Evolutionary conservation across 495 filamentous ascomycete species (phyloP).

Genomic region (Penicillium psychrofluorescens): DNA sequence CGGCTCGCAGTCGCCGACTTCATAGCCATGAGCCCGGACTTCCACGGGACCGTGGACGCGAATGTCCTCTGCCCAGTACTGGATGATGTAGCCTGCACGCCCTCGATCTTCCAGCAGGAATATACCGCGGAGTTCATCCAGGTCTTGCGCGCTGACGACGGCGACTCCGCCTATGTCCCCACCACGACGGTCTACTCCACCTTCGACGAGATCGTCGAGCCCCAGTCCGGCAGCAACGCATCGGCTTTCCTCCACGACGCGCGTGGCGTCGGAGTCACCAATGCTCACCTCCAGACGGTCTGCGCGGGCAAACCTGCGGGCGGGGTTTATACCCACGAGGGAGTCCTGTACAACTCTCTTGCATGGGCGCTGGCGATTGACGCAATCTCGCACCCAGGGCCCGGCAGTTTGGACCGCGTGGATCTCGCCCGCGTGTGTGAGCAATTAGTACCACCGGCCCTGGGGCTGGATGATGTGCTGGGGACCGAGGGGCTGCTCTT

Average conservation of each 20-base stretch:
- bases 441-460: constrained; percentile 16
- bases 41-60: constrained; percentile 33
- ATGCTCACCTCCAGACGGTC: constrained; percentile 35
- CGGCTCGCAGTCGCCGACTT: constrained; percentile 26
- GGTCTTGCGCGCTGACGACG: constrained; percentile 26
- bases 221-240: constrained; percentile 28
- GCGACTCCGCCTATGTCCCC: constrained; percentile 43
- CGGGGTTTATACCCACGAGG: constrained; percentile 36
- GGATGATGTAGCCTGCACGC: constrained; percentile 16
- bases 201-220: constrained; percentile 41
- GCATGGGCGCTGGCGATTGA: constrained; percentile 35
- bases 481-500: constrained; percentile 24
- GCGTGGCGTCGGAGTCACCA: constrained; percentile 33
- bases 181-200: constrained; percentile 40
- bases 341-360: constrained; percentile 36
- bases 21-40: constrained; percentile 38
- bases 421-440: constrained; percentile 22
- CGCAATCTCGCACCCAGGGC: constrained; percentile 32
- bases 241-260: constrained; percentile 32
- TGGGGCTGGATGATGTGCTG: constrained; percentile 28
- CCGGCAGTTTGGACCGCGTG: constrained; percentile 21
- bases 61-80: constrained; percentile 18
- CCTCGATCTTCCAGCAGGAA: constrained; percentile 35
- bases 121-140: constrained; percentile 31
- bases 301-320: constrained; percentile 29